These are phyloP conservation scores for Ceratocystis smalleyi DNA, from an alignment of 2,329 filamentous ascomycete species.

Conservation along the genomic window DNA sequence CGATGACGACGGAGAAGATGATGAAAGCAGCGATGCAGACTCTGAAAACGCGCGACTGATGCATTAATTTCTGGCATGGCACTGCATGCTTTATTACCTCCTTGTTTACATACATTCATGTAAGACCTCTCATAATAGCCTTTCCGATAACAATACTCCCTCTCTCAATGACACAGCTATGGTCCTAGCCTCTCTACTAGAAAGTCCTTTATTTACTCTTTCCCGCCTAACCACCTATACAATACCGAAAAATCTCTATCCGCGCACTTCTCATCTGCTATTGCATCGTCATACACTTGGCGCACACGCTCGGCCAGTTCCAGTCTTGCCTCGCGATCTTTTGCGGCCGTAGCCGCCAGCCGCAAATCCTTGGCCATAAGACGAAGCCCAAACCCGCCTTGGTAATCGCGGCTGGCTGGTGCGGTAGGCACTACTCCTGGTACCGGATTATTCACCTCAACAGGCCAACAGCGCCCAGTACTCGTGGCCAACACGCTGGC, in stretches of 20 bases:
- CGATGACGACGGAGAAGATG: slow-evolving; percentile 29
- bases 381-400: slow-evolving; percentile 59
- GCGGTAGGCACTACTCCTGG: slow-evolving; percentile 63
- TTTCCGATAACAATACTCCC: not conserved
- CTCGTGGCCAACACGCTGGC: slow-evolving; percentile 82
- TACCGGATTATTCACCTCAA: slow-evolving; percentile 89
- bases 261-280: slow-evolving; percentile 43
- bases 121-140: not conserved
- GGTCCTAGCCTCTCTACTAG: not conserved
- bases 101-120: slow-evolving; percentile 1
- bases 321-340: slow-evolving; percentile 49
- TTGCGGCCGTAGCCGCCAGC: slow-evolving; percentile 56
- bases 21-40: slow-evolving; percentile 34
- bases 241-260: slow-evolving; percentile 71
- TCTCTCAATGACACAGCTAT: not conserved
- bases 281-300: slow-evolving; percentile 52
- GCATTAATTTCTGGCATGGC: slow-evolving; percentile 21
- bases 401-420: slow-evolving; percentile 61
- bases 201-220: slow-evolving; percentile 25
- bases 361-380: slow-evolving; percentile 70
- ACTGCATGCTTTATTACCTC: not conserved
- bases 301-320: slow-evolving; percentile 47
- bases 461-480: slow-evolving; percentile 92
- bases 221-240: slow-evolving; percentile 52
- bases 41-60: slow-evolving; percentile 32